phyloP scores from a whole-genome alignment of 441 rosid species.

The Croton laevigatus region DNA sequence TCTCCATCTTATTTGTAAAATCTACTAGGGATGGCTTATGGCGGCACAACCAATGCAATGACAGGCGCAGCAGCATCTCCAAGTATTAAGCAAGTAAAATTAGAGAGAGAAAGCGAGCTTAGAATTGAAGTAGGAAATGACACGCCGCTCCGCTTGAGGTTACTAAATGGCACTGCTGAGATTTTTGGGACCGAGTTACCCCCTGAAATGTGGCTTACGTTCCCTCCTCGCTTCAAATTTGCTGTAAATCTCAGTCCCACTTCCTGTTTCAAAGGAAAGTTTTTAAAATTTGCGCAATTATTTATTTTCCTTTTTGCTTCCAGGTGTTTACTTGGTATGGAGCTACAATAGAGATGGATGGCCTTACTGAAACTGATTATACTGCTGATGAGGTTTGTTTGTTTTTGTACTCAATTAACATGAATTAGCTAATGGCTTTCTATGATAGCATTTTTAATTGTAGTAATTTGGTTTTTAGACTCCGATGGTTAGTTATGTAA shows the following conservation, averaged over 20 bases:
- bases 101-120: constrained; percentile 82
- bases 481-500: constrained; percentile 88
- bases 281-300: neutral
- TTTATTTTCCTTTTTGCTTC: neutral
- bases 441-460: neutral
- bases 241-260: constrained; percentile 42
- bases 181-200: constrained; percentile 89
- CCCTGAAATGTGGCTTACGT: constrained; percentile 81
- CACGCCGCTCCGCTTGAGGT: constrained; percentile 61
- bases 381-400: constrained; percentile 80
- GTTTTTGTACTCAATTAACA: constrained; percentile 3
- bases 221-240: constrained; percentile 82
- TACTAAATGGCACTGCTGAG: constrained; percentile 78
- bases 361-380: constrained; percentile 81
- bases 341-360: constrained; percentile 89
- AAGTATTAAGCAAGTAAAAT: constrained; percentile 61
- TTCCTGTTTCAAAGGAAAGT: neutral
- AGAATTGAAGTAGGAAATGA: constrained; percentile 76
- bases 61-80: constrained; percentile 36
- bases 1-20: too few relatives aligned
- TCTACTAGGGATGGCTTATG: constrained; percentile 24
- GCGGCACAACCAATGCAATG: constrained; percentile 36
- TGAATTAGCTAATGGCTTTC: neutral
- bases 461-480: constrained; percentile 45
- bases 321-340: constrained; percentile 95